Evolutionary conservation across 1,284 basidiomycete species (phyloP).

Genomic region (Schizopora paradoxa): DNA sequence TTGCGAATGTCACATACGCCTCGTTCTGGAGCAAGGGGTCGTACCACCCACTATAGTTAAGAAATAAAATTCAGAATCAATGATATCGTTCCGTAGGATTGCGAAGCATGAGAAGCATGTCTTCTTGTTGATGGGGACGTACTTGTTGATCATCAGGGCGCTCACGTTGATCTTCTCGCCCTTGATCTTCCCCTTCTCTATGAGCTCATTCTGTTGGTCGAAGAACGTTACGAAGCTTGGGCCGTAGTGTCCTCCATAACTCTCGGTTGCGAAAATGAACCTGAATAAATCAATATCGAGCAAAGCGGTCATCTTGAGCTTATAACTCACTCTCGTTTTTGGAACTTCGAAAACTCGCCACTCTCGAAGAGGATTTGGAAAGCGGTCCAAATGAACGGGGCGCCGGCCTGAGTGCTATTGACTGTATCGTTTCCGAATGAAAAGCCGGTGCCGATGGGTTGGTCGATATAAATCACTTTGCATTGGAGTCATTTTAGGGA

Average conservation of each 20-base stretch:
- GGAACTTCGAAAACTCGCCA: slow-evolving; percentile 49
- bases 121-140: too few species aligned
- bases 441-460: slow-evolving; percentile 67
- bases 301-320: too few species aligned
- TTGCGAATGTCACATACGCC: slow-evolving; percentile 56
- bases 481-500: not conserved
- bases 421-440: slow-evolving; percentile 52
- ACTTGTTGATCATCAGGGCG: slow-evolving; percentile 40
- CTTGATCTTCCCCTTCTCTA: slow-evolving; percentile 35
- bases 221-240: slow-evolving; percentile 63
- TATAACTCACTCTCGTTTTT: slow-evolving; percentile 45
- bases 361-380: slow-evolving; percentile 68
- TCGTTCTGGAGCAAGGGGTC: slow-evolving; percentile 60
- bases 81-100: not conserved
- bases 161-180: slow-evolving; percentile 37
- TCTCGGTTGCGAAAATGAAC: slow-evolving; percentile 61
- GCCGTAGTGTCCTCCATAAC: slow-evolving; percentile 66
- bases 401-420: slow-evolving; percentile 49
- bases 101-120: not conserved
- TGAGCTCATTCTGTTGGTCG: slow-evolving; percentile 56
- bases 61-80: not conserved
- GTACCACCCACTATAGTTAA: slow-evolving; percentile 49
- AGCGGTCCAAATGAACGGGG: slow-evolving; percentile 53
- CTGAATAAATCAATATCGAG: slow-evolving; percentile 31
- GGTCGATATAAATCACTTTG: slow-evolving; percentile 72